phyloP scores from a whole-genome alignment of 2,329 filamentous ascomycete species.

The Neocatenulostroma microsporum region DNA sequence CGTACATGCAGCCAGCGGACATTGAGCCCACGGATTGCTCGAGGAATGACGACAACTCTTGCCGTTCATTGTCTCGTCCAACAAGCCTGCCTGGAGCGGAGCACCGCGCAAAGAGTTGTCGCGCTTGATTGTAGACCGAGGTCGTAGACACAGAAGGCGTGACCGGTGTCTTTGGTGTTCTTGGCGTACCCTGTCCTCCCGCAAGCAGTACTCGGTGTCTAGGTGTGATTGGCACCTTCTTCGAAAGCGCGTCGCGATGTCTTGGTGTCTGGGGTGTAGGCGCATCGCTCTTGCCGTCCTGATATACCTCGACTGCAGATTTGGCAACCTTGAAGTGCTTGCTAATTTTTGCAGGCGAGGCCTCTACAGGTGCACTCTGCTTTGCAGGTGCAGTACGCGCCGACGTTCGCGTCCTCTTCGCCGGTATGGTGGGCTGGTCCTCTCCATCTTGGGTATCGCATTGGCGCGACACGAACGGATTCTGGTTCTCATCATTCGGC shows the following conservation, averaged over 20 bases:
- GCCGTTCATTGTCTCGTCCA: constrained; percentile 63
- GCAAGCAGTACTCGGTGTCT: constrained; percentile 73
- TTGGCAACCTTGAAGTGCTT: constrained; percentile 37
- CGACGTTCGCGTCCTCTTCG: constrained; percentile 29
- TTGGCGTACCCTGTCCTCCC: constrained; percentile 66
- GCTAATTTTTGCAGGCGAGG: constrained; percentile 42
- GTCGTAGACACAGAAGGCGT: constrained; percentile 58
- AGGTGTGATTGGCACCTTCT: constrained; percentile 65
- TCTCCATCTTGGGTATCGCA: constrained; percentile 32
- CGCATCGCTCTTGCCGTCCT: constrained; percentile 30
- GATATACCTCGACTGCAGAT: constrained; percentile 29
- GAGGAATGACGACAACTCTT: constrained; percentile 63
- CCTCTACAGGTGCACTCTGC: constrained; percentile 37
- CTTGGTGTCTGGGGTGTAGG: constrained; percentile 62
- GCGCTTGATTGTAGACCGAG: constrained; percentile 78
- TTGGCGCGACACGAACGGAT: constrained; percentile 44
- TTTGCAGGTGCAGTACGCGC: constrained; percentile 39
- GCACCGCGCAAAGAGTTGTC: constrained; percentile 78
- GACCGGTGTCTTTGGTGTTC: constrained; percentile 67
- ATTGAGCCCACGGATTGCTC: constrained; percentile 52
- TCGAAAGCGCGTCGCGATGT: constrained; percentile 68
- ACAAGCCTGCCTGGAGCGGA: constrained; percentile 66
- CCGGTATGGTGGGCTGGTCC: constrained; percentile 27
- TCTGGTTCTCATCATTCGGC: constrained; percentile 61
- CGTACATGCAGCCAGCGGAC: constrained; percentile 76